Evolutionary conservation across 345 rosid genomes (phyloP), one percentile per base, ranked within the genome.

Genomic region (Rubroshorea leprosula): DNA sequence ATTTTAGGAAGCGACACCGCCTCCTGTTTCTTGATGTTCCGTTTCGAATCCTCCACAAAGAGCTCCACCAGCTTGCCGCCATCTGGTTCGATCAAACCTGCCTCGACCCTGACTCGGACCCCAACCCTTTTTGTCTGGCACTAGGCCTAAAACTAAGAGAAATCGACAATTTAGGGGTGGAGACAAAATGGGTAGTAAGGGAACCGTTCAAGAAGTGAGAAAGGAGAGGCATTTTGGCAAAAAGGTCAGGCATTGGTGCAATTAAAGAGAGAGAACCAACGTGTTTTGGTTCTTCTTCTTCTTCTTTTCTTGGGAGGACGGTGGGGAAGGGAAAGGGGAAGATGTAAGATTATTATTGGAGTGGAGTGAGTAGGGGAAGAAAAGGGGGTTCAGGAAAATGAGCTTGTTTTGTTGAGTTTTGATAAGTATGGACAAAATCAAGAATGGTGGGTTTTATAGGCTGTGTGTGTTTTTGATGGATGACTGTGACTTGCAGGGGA

Each of bases 51-150:
- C 14, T 61, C 79, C 39, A 84, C 93, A 17, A 79, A 51, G 2
- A 92, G 87, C 57, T 89, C 83, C n/a, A n/a, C n/a, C n/a, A n/a
- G n/a, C n/a, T n/a, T n/a, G n/a, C n/a, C n/a, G n/a, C n/a, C n/a
- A n/a, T n/a, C n/a, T n/a, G n/a, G n/a, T n/a, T n/a, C n/a, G n/a
- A n/a, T n/a, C n/a, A n/a, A n/a, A n/a, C n/a, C n/a, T n/a, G n/a
- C n/a, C n/a, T n/a, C n/a, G n/a, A n/a, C n/a, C n/a, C n/a, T n/a
- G n/a, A n/a, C n/a, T 41, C 0, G 89, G 93, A 60, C 68, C 76
- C 9, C 98, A 96, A 0, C 96, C 96, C 61, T 92, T 96, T 0
- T 96, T 95, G 11, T 85, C 74, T n/a, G n/a, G n/a, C 20, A 18
- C 54, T 72, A 45, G 54, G 60, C 1, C 41, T 57, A 19, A 43